Evolutionary conservation across 129 eudicot species (phyloP), one percentile per base, ranked within the genome.

Genomic region (Sambucus nigra): DNA sequence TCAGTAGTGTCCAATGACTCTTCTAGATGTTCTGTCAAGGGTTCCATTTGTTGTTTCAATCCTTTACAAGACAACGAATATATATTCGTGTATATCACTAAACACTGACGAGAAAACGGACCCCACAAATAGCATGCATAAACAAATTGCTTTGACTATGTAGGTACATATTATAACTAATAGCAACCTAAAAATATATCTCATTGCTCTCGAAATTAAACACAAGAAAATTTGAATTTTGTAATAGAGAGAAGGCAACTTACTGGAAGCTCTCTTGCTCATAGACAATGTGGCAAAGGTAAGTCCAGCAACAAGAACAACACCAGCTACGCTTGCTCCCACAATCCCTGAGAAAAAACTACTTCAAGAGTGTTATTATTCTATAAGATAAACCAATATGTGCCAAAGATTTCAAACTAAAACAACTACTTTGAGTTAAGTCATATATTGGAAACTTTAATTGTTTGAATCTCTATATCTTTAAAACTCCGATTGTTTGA

Each of bases 261-360:
- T 68, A 84, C 95, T 75, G 62, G 79, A 68, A 21, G 63, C 52
- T 23, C 70, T 72, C 57, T 61, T 84, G 73, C 79, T 65, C 18
- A 81, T 59, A 46, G 93, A 39, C n/a, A n/a, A n/a, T n/a, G n/a
- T n/a, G n/a, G n/a, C n/a, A n/a, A n/a, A n/a, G n/a, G n/a, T n/a
- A n/a, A 88, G 84, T 47, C 97, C 95, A 21, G 88, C 81, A 49
- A 79, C 74, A 46, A 89, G 78, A 73, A 89, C 44, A 76, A 78
- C 66, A 18, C 95, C 91, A 47, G 95, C 95, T 20, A 77, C 73
- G 72, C 88, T 95, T 60, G 87, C 93, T 60, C 83, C 83, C 65
- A 84, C 63, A 67, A 84, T 60, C 70, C 93, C 97, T 89, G 97
- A 78, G 75, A 78, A 63, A 56, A 69, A 76, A 68, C 86, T 76